Conservation (phyloP, 441 rosid genomes). For the Macaranga tanarius region DNA sequence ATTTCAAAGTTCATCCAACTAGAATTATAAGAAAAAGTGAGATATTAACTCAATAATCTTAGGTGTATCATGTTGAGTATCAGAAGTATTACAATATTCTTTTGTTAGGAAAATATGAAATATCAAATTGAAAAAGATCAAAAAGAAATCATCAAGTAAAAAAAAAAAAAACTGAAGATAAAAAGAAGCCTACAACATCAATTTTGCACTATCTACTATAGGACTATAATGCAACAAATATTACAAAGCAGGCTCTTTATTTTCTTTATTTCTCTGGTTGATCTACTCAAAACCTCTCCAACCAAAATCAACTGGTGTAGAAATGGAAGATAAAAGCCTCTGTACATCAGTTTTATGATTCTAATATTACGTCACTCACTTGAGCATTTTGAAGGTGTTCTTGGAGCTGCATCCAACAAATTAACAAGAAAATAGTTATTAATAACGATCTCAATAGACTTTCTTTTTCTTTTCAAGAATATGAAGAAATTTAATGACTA, state of each 20-base stretch:
- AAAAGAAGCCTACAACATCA: neutral
- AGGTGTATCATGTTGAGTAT: too few relatives aligned
- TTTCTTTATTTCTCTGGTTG: constrained; percentile 10
- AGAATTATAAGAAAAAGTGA: too few relatives aligned
- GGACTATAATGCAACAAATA: neutral
- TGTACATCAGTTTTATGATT: constrained; percentile 27
- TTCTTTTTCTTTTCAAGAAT: neutral
- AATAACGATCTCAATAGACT: too few relatives aligned
- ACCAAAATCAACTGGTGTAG: neutral
- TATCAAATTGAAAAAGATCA: neutral
- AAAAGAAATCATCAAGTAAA: too few relatives aligned
- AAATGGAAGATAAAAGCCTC: constrained; percentile 23
- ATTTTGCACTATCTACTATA: neutral
- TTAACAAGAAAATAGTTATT: neutral
- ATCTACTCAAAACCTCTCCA: constrained; percentile 15
- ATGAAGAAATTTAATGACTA: neutral
- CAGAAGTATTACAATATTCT: too few relatives aligned
- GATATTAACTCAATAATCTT: too few relatives aligned
- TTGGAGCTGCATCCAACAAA: constrained; percentile 34
- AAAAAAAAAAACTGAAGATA: neutral
- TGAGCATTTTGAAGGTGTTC: constrained; percentile 37
- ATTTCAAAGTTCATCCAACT: too few relatives aligned
- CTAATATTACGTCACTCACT: constrained; percentile 8
- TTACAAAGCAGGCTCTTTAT: constrained; percentile 13
- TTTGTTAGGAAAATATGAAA: neutral